phyloP scores from a whole-genome alignment of 371 early-diverging fungal species.

The Circinella minor region DNA sequence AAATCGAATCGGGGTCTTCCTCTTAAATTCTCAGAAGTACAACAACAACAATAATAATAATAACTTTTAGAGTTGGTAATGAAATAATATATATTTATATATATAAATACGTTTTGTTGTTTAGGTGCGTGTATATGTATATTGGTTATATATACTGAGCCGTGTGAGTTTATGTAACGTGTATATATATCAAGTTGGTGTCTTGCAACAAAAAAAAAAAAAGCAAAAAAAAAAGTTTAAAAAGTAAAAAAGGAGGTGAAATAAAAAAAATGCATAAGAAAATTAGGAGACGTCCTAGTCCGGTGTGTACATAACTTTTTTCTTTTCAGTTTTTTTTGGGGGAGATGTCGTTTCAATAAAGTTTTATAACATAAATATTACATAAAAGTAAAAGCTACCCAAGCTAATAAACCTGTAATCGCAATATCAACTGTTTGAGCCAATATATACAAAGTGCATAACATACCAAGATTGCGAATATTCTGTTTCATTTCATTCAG shows the following conservation, averaged over 20 bases:
- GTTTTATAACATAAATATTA: constrained; percentile 16
- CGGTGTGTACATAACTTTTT: no score
- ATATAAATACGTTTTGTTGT: no score
- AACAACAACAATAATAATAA: not conserved
- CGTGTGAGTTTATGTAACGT: not conserved
- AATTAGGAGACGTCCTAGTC: no score
- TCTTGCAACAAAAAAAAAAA: not conserved
- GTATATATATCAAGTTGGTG: not conserved
- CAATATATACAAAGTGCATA: constrained; percentile 56
- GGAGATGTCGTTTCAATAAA: not conserved
- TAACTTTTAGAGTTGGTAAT: no score
- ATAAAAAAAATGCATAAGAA: not conserved
- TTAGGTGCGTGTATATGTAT: no score
- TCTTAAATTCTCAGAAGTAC: not conserved
- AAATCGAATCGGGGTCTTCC: not conserved
- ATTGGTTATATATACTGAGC: no score
- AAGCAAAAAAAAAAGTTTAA: not conserved
- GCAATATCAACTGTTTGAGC: constrained; percentile 66
- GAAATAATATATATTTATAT: no score
- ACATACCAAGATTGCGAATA: constrained; percentile 51
- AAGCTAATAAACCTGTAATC: constrained; percentile 56
- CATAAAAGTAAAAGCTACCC: constrained; percentile 54
- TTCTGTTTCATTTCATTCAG: constrained; percentile 59
- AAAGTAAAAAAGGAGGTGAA: not conserved
- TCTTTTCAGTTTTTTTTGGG: no score